phyloP scores from a whole-genome alignment of 2,329 filamentous ascomycete genomes.

The Eurotiales sp. region DNA sequence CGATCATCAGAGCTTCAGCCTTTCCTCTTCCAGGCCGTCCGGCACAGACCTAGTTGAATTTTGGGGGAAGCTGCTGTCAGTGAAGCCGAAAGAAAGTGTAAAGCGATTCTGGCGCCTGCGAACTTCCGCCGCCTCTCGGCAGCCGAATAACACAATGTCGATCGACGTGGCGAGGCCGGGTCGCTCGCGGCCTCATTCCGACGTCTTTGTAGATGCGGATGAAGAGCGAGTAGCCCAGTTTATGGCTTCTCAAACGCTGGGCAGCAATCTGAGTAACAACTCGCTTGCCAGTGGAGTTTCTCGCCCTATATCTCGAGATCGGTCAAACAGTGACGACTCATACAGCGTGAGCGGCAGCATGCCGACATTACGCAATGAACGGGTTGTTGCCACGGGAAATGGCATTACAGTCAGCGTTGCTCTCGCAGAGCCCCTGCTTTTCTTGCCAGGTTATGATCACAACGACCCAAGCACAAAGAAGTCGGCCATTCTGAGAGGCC shows the following conservation, averaged over 20 bases:
- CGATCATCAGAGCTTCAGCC: background rate
- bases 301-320: constrained; percentile 20
- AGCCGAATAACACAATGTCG: constrained; percentile 19
- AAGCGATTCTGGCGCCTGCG: constrained; percentile 45
- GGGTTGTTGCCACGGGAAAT: constrained; percentile 46
- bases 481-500: constrained; percentile 82
- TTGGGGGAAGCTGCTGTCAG: constrained; percentile 41
- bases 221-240: constrained; percentile 31
- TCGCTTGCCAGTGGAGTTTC: background rate
- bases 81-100: constrained; percentile 42
- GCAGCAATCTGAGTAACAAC: constrained; percentile 11
- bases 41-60: constrained; percentile 15
- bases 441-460: constrained; percentile 48
- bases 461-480: constrained; percentile 55
- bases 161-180: constrained; percentile 24
- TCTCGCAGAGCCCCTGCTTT: constrained; percentile 47
- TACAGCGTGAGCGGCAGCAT: constrained; percentile 26
- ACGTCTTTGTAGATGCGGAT: constrained; percentile 32
- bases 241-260: constrained; percentile 10
- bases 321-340: constrained; percentile 19
- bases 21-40: constrained; percentile 7
- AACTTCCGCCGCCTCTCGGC: constrained; percentile 23
- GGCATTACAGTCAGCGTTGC: constrained; percentile 46
- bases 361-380: constrained; percentile 41
- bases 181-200: constrained; percentile 31